Evolutionary conservation across 345 rosid genomes (phyloP).

Genomic region (Schrenkiella parvula): DNA sequence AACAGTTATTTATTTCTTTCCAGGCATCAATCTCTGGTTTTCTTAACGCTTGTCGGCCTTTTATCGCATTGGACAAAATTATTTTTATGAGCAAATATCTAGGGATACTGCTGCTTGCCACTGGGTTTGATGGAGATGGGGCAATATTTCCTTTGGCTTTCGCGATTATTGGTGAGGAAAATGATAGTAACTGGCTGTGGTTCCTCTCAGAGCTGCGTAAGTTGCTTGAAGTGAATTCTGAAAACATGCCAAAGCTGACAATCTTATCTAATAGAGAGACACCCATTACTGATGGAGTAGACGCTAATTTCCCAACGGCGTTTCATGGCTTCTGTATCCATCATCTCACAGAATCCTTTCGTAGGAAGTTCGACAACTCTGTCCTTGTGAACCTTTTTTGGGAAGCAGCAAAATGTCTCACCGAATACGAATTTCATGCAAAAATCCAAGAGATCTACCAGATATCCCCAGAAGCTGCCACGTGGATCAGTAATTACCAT

Average conservation of each 20-base stretch:
- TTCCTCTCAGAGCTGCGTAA: conserved; percentile 85
- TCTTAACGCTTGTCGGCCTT: conserved; percentile 85
- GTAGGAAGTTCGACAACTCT: conserved; percentile 68
- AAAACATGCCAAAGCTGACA: conserved; percentile 94
- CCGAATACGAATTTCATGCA: conserved; percentile 64
- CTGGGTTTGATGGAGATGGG: conserved; percentile 95
- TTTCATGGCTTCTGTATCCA: conserved; percentile 95
- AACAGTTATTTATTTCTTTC: conserved; percentile 84
- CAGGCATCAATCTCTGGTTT: conserved; percentile 95
- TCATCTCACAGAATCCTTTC: conserved; percentile 70
- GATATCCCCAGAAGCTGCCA: conserved; percentile 80
- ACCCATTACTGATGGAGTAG: conserved; percentile 80
- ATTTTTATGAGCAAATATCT: conserved; percentile 79
- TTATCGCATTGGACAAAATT: conserved; percentile 76
- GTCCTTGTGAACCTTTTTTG: conserved; percentile 79
- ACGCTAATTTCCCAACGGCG: conserved; percentile 82
- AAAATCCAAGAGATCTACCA: conserved; percentile 73
- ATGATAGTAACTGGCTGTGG: conserved; percentile 94
- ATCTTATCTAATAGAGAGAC: conserved; percentile 74
- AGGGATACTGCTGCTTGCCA: conserved; percentile 87
- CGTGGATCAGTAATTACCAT: conserved; percentile 72
- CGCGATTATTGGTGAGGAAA: conserved; percentile 80
- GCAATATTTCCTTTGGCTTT: conserved; percentile 87
- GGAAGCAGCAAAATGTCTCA: conserved; percentile 89
- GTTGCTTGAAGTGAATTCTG: conserved; percentile 75